Evolutionary conservation across 306 rosid species (phyloP).

Genomic region (Gastrolobium bilobum): DNA sequence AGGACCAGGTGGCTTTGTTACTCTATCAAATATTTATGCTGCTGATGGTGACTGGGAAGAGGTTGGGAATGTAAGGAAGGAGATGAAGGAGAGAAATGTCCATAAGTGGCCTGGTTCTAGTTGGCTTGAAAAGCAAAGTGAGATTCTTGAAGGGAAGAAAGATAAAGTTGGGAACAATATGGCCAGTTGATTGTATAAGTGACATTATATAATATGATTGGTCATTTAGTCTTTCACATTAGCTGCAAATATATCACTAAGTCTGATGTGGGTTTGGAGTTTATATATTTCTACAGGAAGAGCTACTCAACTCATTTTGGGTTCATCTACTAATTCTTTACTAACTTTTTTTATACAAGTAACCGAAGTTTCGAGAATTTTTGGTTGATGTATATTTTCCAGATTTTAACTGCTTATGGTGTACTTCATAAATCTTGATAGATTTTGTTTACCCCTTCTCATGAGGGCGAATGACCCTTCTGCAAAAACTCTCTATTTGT

Average conservation of each 20-base stretch:
- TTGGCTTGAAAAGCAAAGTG: conserved; percentile 54
- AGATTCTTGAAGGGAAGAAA: conserved; percentile 26
- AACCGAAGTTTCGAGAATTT: not conserved
- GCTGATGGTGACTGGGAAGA: conserved; percentile 77
- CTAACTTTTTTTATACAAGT: conserved; percentile 4
- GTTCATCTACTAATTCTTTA: not conserved
- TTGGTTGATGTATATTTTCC: conserved; percentile 16
- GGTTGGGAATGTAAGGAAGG: conserved; percentile 64
- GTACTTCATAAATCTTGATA: not conserved
- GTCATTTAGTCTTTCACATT: not conserved
- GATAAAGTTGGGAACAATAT: conserved; percentile 13
- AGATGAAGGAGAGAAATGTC: conserved; percentile 63
- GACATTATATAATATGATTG: conserved; percentile 16
- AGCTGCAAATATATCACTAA: not conserved
- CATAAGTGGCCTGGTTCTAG: conserved; percentile 65
- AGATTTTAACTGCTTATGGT: conserved; percentile 11
- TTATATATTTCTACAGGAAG: conserved; percentile 1
- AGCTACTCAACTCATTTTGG: not conserved
- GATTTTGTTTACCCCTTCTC: not conserved
- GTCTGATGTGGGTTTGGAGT: not conserved
- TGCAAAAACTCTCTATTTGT: conserved; percentile 51
- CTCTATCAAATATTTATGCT: conserved; percentile 76
- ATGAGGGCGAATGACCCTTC: conserved; percentile 12
- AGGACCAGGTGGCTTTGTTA: conserved; percentile 66
- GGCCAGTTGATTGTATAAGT: conserved; percentile 10